Evolutionary conservation across 2,329 filamentous ascomycete species (phyloP), one percentile per base, ranked within the genome.

Genomic region (Pseudogymnoascus sp.): DNA sequence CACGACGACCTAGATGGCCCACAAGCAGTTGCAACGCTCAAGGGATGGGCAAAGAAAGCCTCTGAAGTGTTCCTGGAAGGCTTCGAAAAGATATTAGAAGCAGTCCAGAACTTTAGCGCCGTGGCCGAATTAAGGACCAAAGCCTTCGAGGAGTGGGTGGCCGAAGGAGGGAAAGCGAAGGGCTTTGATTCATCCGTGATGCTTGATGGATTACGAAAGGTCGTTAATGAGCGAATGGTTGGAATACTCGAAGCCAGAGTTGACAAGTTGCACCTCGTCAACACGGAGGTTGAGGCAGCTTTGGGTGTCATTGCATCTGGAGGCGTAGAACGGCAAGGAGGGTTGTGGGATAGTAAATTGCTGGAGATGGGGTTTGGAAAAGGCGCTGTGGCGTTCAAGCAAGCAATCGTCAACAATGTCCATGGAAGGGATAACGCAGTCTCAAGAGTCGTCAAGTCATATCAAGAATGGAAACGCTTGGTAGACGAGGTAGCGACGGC

Each of bases 101-200:
- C 77, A 3, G 83, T 87, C 72, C 74, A 78, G 4, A 85, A 91
- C 62, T 87, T 93, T 70, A 84, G 85, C 66, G 80, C 82, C 12
- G 83, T 94, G 33, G 82, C 91, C 35, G 80, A 85, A 33, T 75
- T 95, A 61, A 84, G 91, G 52, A 88, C 85, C 58, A 82, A 82
- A 39, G 80, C 92, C 5, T 75, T 95, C 55, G 84, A 89, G 67
- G 82, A 88, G 9, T 94, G 91, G 89, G 86, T 95, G 62, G 80
- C 84, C 19, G 84, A 88, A 61, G 84, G 86, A 22, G 82, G 82
- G 38, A 83, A 84, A 61, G 83, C 83, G 67, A 79, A 82, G 69
- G 86, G 88, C 36, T 80, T 92, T 70, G 82, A 92, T 72, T 82
- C 87, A 1, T 81, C 83, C 4, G 80, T 85, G 55, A 83, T 94